Evolutionary conservation across 192 early-diverging fungal genomes (phyloP), one percentile per base, ranked within the genome.

Genomic region (Phycomyces nitens): DNA sequence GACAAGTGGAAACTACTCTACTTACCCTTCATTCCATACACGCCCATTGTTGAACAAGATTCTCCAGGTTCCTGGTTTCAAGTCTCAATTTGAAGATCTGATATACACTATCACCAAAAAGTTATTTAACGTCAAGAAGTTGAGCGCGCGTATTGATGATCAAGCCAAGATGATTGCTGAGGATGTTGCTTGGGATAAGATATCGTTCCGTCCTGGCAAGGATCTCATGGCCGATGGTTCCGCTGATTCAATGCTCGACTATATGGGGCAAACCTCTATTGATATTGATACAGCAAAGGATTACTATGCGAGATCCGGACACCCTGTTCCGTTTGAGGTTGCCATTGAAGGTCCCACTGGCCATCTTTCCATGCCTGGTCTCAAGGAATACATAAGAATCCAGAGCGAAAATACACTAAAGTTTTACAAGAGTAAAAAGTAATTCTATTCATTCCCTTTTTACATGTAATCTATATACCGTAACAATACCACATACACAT

Each of bases 111-210:
- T 60, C 21, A 56, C 69, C 29, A 68, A 60, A 21, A 51, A 60
- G 5, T 59, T 76, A 18, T 71, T 73, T 39, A 79, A 79, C 40
- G 73, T 74, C 5, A 43, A 43, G 0, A 69, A 60, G 1, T 41
- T 73, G 12, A 40, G 52, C 18, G 54, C 68, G 2, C 62, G 70
- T 8, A 39, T 79, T 15, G 58, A 75, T 3, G 68, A 61, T 2
- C 54, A 67, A 22, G 52, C 50, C 5, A 53, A 29, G 1, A 71
- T 79, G 74, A 70, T 79, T 26, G 14, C 52, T 21, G 71, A 70
- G 0, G 77, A 75, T 41, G 68, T 75, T 52, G 62, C 59, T 1
- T 79, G 77, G 77, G 73, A 79, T 21, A 64, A 64, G 22, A 38
- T 18, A 27, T 56, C 51, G 23, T 53, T 56, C 3, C 62, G 77